phyloP scores from a whole-genome alignment of 495 filamentous ascomycete species.

The Thermothielavioides terrestris region DNA sequence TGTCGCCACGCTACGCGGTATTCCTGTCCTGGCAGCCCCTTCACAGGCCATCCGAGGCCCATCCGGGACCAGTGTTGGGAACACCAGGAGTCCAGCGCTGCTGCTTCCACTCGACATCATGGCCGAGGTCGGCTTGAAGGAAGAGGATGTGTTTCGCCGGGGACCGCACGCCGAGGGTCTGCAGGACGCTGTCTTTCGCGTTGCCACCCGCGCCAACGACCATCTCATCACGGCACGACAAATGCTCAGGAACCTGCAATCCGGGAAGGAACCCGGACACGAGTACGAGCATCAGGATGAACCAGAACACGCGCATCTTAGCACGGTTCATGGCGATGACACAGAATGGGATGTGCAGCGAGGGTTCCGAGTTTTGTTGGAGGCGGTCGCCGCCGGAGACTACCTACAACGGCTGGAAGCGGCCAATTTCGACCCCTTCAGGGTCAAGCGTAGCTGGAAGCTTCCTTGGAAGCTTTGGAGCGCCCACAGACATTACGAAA shows the following conservation, averaged over 20 bases:
- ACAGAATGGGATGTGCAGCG: slow-evolving; percentile 46
- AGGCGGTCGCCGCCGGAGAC: slow-evolving; percentile 63
- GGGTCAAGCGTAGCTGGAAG: slow-evolving; percentile 70
- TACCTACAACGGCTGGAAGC: slow-evolving; percentile 73
- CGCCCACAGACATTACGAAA: slow-evolving; percentile 51
- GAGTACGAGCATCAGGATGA: slow-evolving; percentile 80
- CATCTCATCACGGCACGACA: slow-evolving; percentile 89
- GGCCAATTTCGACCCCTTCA: slow-evolving; percentile 68
- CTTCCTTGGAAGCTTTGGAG: slow-evolving; percentile 80
- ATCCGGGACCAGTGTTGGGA: slow-evolving; percentile 27
- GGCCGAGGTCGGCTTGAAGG: slow-evolving; percentile 65
- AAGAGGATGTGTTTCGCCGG: slow-evolving; percentile 81
- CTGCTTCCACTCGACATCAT: slow-evolving; percentile 83
- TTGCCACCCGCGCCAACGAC: slow-evolving; percentile 88
- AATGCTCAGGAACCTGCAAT: slow-evolving; percentile 72
- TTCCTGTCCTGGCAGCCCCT: slow-evolving; percentile 77
- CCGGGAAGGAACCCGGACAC: slow-evolving; percentile 66
- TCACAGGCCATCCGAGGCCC: slow-evolving; percentile 44
- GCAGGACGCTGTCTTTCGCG: slow-evolving; percentile 80
- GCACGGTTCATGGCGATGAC: slow-evolving; percentile 22
- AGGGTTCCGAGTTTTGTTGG: slow-evolving; percentile 71
- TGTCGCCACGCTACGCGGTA: slow-evolving; percentile 67
- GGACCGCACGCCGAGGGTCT: slow-evolving; percentile 69
- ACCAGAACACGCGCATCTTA: slow-evolving; percentile 60
- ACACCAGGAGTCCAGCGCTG: slow-evolving; percentile 33